Evolutionary conservation across 179 eudicot species (phyloP), one percentile per base, ranked within the genome.

Genomic region (Amaranthus tricolor): DNA sequence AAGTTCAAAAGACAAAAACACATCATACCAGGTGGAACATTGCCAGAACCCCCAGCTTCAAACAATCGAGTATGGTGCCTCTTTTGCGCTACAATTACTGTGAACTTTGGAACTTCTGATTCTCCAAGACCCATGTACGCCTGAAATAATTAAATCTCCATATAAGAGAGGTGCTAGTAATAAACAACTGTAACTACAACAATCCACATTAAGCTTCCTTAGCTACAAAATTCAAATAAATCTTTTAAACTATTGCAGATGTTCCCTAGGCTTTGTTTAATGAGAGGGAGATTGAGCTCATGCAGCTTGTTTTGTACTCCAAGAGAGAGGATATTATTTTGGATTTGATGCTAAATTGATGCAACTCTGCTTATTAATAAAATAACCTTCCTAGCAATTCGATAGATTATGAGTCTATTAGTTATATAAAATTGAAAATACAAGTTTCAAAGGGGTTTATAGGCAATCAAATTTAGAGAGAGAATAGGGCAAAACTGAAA

Each of bases 11-110:
- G 15, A 44, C 63, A 53, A 62, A 6, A 65, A 70, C 77, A 57
- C 66, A 74, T 65, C 89, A 80, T 31, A 93, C 99, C 99, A 61
- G 98, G 83, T 12, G 96, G 96, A 74, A 89, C 97, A 81, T 93
- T 96, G 74, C 89, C 86, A 57, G 82, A 45, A 66, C 85, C 82
- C 71, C 85, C 85, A 47, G 86, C 85, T 83, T 90, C 90, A 75
- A 96, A 93, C 24, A 96, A 79, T 74, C 86, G 88, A 17, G 92
- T 91, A 75, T 87, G 90, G 78, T 96, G 99, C 74, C 88, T 91
- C 85, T 93, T 96, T 70, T 96, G 99, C 68, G 97, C 98, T 64
- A 96, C 91, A 75, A 96, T 89, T 78, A 96, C 88, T 0, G 97
- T 96, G 82, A 96, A 91, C 77, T 91, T 96, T 31, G 99, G 99